Conservation (phyloP, 768 basidiomycete species). For the Cyathus striatus region DNA sequence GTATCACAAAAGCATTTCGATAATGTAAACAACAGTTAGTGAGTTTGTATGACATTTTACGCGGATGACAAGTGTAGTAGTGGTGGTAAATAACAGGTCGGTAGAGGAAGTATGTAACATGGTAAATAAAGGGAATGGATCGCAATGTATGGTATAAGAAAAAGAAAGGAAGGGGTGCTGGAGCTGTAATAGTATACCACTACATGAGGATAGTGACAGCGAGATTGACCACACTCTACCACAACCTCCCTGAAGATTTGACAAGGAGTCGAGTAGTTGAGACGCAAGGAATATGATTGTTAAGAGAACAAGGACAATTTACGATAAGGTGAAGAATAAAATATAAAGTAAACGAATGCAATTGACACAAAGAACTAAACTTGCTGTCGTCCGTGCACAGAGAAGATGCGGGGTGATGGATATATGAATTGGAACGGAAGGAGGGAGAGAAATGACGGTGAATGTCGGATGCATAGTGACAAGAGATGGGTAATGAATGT, state of each 20-base stretch:
- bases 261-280: conserved; percentile 24
- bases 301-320: conserved; percentile 30
- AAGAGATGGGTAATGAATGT: conserved; percentile 34
- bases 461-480: conserved; percentile 55
- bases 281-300: conserved; percentile 21
- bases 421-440: conserved; percentile 31
- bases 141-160: conserved; percentile 24
- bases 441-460: conserved; percentile 43
- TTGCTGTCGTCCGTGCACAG: conserved; percentile 43
- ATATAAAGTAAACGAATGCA: conserved; percentile 62
- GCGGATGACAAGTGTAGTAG: conserved; percentile 34
- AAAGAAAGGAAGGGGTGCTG: conserved; percentile 20
- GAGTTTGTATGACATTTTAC: conserved; percentile 29
- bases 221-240: no score
- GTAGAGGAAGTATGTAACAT: conserved; percentile 8
- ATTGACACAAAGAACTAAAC: conserved; percentile 26
- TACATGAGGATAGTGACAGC: no score
- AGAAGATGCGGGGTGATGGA: conserved; percentile 29
- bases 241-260: no score
- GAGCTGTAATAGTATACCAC: no score
- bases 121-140: background rate
- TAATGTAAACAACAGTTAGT: no score
- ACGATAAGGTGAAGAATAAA: conserved; percentile 84
- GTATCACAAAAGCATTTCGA: no score
- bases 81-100: conserved; percentile 7